Percentiles rank a stretch among this genome's conserved stretches.
Conservation (phyloP, 1,139 yeast genomes). For the Meyerozyma guilliermondii region DNA sequence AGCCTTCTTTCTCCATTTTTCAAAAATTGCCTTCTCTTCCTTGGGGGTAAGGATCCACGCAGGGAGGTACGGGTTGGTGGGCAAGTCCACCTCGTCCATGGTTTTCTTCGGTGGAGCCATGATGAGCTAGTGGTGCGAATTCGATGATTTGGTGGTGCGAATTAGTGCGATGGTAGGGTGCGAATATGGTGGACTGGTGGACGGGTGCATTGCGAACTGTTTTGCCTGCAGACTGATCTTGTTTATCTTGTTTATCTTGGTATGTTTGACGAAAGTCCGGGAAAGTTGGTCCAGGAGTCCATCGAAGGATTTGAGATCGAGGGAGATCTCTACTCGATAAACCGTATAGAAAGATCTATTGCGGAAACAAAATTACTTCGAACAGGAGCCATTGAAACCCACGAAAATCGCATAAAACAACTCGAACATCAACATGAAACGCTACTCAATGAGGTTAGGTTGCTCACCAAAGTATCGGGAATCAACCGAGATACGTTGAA, state of each 20-base stretch:
- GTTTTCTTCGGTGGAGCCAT: conserved; percentile 21
- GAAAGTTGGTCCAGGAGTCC: conserved; percentile 8
- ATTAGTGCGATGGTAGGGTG: no score
- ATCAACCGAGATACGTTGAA: neutral
- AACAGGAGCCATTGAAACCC: neutral
- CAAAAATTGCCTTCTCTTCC: conserved; percentile 78
- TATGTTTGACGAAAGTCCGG: conserved; percentile 11
- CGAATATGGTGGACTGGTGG: neutral
- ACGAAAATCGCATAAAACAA: neutral
- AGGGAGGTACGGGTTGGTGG: conserved; percentile 52
- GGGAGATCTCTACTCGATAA: conserved; percentile 9
- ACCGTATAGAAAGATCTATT: conserved; percentile 6
- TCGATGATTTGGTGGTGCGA: no score
- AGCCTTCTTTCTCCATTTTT: conserved; percentile 71
- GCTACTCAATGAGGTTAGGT: neutral
- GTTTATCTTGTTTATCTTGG: neutral
- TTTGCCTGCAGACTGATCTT: neutral
- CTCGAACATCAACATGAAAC: conserved; percentile 1
- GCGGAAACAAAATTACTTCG: conserved; percentile 6
- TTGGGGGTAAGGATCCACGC: conserved; percentile 82
- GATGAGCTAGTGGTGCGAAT: neutral
- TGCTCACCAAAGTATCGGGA: conserved; percentile 1
- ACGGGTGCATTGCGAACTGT: no score
- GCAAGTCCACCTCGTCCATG: conserved; percentile 37
- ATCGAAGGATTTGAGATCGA: conserved; percentile 10